A percentile compares a stretch with the other conserved stretches of the same genome.
Conservation (phyloP, 2,329 filamentous ascomycete species). For the Aciculosporium take region DNA sequence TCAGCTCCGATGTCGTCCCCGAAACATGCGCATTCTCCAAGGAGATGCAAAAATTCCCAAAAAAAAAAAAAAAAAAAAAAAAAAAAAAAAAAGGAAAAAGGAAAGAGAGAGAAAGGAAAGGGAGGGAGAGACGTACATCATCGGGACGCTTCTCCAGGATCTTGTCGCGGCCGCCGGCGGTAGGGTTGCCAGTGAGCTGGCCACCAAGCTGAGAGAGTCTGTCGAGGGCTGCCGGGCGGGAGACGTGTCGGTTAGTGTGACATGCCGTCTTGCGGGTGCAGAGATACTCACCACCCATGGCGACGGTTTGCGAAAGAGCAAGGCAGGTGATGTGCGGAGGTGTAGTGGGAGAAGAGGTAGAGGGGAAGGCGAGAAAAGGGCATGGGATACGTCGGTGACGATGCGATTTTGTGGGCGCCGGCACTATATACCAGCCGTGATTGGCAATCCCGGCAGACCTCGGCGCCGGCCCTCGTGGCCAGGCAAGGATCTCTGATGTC, state of each 20-base stretch:
- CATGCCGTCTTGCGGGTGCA: not conserved
- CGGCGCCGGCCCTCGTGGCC: slow-evolving; percentile 3
- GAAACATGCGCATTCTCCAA: no score
- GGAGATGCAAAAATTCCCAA: not conserved
- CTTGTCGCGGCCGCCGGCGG: slow-evolving; percentile 35
- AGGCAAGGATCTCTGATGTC: slow-evolving; percentile 1
- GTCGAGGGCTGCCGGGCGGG: slow-evolving; percentile 34
- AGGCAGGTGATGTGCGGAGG: not conserved
- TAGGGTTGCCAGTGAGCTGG: slow-evolving; percentile 49
- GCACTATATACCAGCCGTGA: slow-evolving; percentile 3
- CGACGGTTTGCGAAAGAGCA: slow-evolving; percentile 7
- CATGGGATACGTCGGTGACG: not conserved
- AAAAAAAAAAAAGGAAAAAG: not conserved
- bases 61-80: not conserved
- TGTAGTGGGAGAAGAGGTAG: not conserved
- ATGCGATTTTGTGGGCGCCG: slow-evolving; percentile 3
- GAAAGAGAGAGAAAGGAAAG: not conserved
- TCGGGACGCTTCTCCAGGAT: slow-evolving; percentile 53
- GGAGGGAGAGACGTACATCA: slow-evolving; percentile 34
- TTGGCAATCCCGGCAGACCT: slow-evolving; percentile 3
- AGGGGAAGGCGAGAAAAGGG: not conserved
- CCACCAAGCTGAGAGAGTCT: slow-evolving; percentile 45
- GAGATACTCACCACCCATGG: slow-evolving; percentile 23
- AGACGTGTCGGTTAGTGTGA: not conserved
- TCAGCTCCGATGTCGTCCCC: no score